Evolutionary conservation across 2,329 filamentous ascomycete genomes (phyloP).

Genomic region (Macroventuria anomochaeta): DNA sequence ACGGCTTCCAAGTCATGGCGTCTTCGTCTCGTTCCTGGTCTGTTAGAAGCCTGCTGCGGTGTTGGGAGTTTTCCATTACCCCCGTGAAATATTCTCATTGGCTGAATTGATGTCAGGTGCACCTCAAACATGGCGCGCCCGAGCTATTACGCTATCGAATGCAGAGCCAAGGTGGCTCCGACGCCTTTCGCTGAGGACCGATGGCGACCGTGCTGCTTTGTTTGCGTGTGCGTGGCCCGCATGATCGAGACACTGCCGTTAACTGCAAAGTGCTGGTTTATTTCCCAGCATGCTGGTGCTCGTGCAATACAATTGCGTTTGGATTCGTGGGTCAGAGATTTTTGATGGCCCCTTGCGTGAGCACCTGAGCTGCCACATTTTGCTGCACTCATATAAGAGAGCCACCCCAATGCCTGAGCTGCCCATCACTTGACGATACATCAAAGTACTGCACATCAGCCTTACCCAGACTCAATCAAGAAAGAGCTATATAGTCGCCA

Average conservation of each 20-base stretch:
- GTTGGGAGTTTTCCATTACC: constrained; percentile 35
- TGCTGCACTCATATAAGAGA: constrained; percentile 12
- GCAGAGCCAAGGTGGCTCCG: constrained; percentile 28
- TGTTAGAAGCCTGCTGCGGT: constrained; percentile 31
- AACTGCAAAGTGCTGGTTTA: constrained; percentile 50
- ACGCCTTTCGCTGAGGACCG: constrained; percentile 23
- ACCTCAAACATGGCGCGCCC: constrained; percentile 24
- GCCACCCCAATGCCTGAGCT: constrained; percentile 1
- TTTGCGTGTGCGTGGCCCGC: constrained; percentile 34
- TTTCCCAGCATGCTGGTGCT: constrained; percentile 26
- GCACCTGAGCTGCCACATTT: constrained; percentile 14
- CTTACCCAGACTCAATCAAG: constrained; percentile 19
- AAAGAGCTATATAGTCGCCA: constrained; percentile 17
- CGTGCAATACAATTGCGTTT: constrained; percentile 35
- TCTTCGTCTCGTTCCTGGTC: constrained; percentile 18
- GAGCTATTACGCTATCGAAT: constrained; percentile 42
- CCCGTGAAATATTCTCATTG: constrained; percentile 32
- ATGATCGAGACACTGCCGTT: constrained; percentile 50
- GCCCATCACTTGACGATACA: constrained; percentile 18
- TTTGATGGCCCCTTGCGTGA: constrained; percentile 26
- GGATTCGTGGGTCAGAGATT: constrained; percentile 38
- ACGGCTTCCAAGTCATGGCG: constrained; percentile 28
- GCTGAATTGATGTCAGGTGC: constrained; percentile 31
- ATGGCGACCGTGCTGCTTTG: constrained; percentile 25
- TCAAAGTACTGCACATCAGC: constrained; percentile 14